phyloP scores from a whole-genome alignment of 73 alveolate genomes.

The Tetrahymena borealis region DNA sequence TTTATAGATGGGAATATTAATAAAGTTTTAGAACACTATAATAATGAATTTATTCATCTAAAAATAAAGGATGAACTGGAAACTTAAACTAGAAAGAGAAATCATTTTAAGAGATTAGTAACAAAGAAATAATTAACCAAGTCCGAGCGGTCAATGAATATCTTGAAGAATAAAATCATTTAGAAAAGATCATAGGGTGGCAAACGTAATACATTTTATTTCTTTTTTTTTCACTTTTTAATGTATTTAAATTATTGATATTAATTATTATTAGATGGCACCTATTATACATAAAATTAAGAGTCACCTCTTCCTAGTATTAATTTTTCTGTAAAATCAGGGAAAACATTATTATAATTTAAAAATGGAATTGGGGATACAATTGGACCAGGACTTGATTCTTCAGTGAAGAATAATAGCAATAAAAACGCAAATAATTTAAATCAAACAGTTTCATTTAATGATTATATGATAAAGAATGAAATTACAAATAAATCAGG shows the following conservation, averaged over 20 bases:
- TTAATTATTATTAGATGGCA: background rate
- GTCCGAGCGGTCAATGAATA: background rate
- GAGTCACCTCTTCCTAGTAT: background rate
- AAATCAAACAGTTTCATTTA: background rate
- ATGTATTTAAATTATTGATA: background rate
- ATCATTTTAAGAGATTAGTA: background rate
- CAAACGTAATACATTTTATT: background rate
- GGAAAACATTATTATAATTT: background rate
- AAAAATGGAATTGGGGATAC: background rate
- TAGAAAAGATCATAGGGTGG: background rate
- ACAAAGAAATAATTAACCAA: background rate
- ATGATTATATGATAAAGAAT: background rate
- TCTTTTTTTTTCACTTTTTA: background rate
- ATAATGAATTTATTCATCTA: background rate
- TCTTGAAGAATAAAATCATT: background rate
- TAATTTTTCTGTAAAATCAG: background rate
- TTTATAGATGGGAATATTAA: background rate
- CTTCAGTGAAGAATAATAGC: background rate
- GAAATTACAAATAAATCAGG: background rate
- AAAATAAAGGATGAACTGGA: background rate
- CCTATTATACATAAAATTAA: background rate
- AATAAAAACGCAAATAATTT: background rate
- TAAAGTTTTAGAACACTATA: background rate
- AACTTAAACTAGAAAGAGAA: background rate
- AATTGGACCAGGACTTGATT: background rate